Evolutionary conservation across 2,329 filamentous ascomycete species (phyloP), one percentile per base, ranked within the genome.

Genomic region (Penicillium verrucosum): DNA sequence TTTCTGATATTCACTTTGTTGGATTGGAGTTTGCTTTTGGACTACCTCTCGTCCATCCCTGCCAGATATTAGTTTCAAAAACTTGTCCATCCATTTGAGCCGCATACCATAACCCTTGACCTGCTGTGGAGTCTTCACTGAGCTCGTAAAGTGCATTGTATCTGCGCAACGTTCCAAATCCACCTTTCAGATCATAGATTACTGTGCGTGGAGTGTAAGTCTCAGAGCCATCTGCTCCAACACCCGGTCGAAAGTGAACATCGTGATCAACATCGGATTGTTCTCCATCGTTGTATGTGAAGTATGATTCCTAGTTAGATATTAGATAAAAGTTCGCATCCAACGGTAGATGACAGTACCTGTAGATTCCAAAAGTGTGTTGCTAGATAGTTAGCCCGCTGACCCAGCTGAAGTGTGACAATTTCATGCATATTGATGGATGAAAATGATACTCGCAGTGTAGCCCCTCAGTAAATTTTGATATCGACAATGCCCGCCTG

Each of bases 291-390:
- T 80, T 81, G 69, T 97, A 97, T 14, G 92, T 97, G 71, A 97
- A 97, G 76, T 99, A 99, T 1, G 93, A 96, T 80, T 99, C 94
- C 89, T 96, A 61, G 36, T 42, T 50, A 41, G 49, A 50, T 34
- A 60, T 64, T 18, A 59, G 51, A 36, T 6, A 16, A 1, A 49
- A 56, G 51, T 56, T 50, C 44, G 14, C 8, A 48, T 27, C 12
- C 34, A 11, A n/a, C 10, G n/a, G 23, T n/a, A 32, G 49, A 49
- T 36, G 32, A n/a, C 40, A 63, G 38, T 73, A 90, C 90, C 80
- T 96, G 93, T 6, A 89, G 82, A 68, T 99, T 99, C 94, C 94
- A 99, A 74, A 97, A 99, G 78, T 99, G 94, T 0, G 92, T 95
- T 30, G 89, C 92, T 23, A 95, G 79, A 69, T 97, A 96, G 74